Conservation (phyloP, 352 stramenopile species). For the Pythium aquatile region DNA sequence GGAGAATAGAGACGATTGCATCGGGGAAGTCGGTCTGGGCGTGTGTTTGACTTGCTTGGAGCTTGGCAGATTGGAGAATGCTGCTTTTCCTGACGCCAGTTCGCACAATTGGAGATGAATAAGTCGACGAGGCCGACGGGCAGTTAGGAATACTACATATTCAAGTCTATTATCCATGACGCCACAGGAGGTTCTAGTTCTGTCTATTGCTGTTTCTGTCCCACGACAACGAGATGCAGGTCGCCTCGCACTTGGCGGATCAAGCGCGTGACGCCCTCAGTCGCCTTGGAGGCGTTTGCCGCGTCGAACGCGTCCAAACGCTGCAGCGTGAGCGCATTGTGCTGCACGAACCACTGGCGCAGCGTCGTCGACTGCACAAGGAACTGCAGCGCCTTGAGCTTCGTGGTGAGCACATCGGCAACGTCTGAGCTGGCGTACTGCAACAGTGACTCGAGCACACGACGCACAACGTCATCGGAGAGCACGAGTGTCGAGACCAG, state of each 20-base stretch:
- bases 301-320: conserved; percentile 28
- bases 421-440: conserved; percentile 18
- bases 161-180: conserved; percentile 9
- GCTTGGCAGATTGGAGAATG: background rate
- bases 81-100: background rate
- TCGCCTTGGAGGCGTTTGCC: conserved; percentile 18
- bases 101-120: background rate
- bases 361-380: conserved; percentile 45
- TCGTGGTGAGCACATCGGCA: conserved; percentile 22
- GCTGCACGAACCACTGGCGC: conserved; percentile 31
- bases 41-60: background rate
- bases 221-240: conserved; percentile 52
- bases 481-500: conserved; percentile 21
- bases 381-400: conserved; percentile 45
- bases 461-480: conserved; percentile 19
- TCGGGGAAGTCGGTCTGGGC: background rate
- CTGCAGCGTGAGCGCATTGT: conserved; percentile 32
- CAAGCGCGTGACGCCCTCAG: conserved; percentile 39
- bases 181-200: conserved; percentile 2
- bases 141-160: conserved; percentile 2
- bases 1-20: background rate
- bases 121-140: background rate
- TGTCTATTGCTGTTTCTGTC: conserved; percentile 23
- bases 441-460: conserved; percentile 25
- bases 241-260: conserved; percentile 59